Evolutionary conservation across 2,329 filamentous ascomycete species (phyloP).

Genomic region (Exophiala oligosperma): DNA sequence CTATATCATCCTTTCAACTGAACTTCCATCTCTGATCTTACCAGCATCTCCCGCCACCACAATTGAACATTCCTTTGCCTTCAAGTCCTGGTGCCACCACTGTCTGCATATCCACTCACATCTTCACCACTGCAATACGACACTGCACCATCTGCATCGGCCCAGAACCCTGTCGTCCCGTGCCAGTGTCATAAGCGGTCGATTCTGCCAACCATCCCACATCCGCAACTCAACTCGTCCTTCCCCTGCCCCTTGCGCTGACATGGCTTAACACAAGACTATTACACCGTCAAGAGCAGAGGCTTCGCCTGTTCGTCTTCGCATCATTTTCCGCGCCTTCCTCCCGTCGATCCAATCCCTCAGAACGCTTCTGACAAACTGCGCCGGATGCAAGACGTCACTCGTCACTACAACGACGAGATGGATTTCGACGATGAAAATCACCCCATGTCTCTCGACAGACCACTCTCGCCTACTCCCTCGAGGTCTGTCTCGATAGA

Average conservation of each 20-base stretch:
- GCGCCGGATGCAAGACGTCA: not conserved
- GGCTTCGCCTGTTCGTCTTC: not conserved
- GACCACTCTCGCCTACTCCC: conserved; percentile 28
- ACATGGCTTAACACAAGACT: not conserved
- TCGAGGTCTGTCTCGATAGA: conserved; percentile 25
- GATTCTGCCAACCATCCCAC: not conserved
- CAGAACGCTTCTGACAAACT: not conserved
- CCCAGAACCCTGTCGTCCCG: not conserved
- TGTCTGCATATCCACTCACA: not conserved
- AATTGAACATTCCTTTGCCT: not conserved
- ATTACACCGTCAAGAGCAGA: not conserved
- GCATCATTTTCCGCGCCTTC: not conserved
- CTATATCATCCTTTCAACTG: not conserved
- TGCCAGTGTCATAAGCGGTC: conserved; percentile 1
- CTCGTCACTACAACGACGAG: conserved; percentile 4
- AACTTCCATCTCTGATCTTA: not conserved
- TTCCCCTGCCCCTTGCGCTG: not conserved
- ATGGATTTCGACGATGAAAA: conserved; percentile 22
- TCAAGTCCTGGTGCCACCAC: not conserved
- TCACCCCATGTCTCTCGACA: conserved; percentile 16
- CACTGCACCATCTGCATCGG: conserved; percentile 1
- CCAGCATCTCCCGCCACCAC: not conserved
- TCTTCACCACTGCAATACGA: not conserved
- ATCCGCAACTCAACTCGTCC: not conserved
- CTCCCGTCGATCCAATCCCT: not conserved